Evolutionary conservation across 116 monocot genomes (phyloP), one percentile per base, ranked within the genome.

Genomic region (Posidonia oceanica): DNA sequence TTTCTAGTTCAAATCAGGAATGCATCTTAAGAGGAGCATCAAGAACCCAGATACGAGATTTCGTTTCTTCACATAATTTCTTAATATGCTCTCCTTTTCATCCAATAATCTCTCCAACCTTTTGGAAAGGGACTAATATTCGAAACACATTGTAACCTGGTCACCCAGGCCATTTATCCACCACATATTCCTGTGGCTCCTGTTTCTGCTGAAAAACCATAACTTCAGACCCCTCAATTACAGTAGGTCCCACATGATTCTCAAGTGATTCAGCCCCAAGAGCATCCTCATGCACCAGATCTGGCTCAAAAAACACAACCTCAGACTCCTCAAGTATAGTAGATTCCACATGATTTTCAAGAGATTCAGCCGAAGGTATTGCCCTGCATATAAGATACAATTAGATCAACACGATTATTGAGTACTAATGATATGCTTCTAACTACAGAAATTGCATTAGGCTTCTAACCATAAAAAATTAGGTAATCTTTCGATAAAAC

Each of bases 131-230:
- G 72, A 90, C 80, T 41, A 90, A 66, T 69, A 90, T 84, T 22
- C 90, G 79, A 55, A 90, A 90, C 18, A 90, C 90, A 71, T 65
- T 90, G 39, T 90, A 81, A 61, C 90, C 90, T 65, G 90, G 90
- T 86, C 90, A 90, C 39, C 90, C n/a, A n/a, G n/a, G n/a, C n/a
- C n/a, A n/a, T n/a, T n/a, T n/a, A n/a, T n/a, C n/a, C n/a, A n/a
- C n/a, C n/a, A n/a, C n/a, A n/a, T n/a, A n/a, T n/a, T n/a, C n/a
- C n/a, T n/a, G n/a, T n/a, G n/a, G n/a, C n/a, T n/a, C n/a, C n/a
- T n/a, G n/a, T n/a, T n/a, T n/a, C n/a, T n/a, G n/a, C n/a, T n/a
- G n/a, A n/a, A n/a, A n/a, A n/a, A n/a, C n/a, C n/a, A n/a, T n/a
- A n/a, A n/a, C n/a, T n/a, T n/a, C n/a, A n/a, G n/a, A n/a, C n/a